Base-by-base conservation (phyloP, 2,329 filamentous ascomycete genomes). In the Zalaria obscura region DNA sequence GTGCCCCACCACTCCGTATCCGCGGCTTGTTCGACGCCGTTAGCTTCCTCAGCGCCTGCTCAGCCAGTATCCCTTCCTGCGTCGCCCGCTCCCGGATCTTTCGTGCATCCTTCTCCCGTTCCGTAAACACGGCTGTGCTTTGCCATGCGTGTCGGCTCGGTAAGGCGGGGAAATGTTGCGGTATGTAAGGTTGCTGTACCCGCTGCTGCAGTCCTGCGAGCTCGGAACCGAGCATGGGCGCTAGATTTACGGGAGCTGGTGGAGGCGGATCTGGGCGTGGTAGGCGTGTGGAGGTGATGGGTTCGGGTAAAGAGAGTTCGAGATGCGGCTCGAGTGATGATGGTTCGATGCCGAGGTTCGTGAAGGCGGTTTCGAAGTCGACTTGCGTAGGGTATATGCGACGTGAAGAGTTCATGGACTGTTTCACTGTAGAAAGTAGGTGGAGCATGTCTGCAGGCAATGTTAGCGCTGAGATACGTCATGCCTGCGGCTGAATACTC, bases 141-240 rank as follows among this genome's bases (percentile, higher is more conserved):
- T 70, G 70, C 61, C 76, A 82, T 1, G 78, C 78, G 55, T 81
- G 77, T 52, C 69, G 72, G 39, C 75, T 75, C 5, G 78, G 78
- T 34, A 79, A 71, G 25, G 67, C 59, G 2, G 78, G 78, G 45
- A 81, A 75, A 45, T 79, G 72, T 39, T 61, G 60, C 1, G 76
- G 75, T 43, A 79, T 73, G 53, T 76, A 76, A 11, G 60, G 53
- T 38, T 61, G 65, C 36, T 63, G 61, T 7, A 32, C 29, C n/a
- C 36, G 66, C 63, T 41, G 70, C 64, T 36, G 59, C 56, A 38
- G 62, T 62, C 35, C 63, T 66, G 67, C 70, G 9, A 77, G 55
- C 25, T 68, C 63, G 3, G 69, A 62, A 9, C 70, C 70, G 3
- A 79, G 62, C 32, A 76, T 64, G 5, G 65, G 59, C 29, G 65